Evolutionary conservation across 306 rosid species (phyloP), one percentile per base, ranked within the genome.

Genomic region (Cicer pinnatifidum): DNA sequence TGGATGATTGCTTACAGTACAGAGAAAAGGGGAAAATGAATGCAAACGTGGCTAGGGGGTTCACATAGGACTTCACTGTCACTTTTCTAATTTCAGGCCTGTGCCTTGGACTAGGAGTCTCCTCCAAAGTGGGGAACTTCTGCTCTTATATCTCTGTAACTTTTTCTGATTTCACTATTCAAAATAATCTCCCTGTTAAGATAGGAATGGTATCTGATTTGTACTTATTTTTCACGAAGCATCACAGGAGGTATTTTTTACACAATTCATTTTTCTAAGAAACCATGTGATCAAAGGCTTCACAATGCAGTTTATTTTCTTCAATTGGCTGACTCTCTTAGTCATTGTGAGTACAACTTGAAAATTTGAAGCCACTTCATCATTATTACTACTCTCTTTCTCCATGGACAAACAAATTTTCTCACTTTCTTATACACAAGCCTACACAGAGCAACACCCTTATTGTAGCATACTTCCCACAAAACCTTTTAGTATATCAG

Each of bases 371-470:
- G 33, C 66, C 15, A 50, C 38, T 40, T 56, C 46, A 20, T 40
- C 44, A 69, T 38, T 46, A 48, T 38, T 46, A 48, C 52, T n/a
- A 17, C 62, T 61, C 56, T 60, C 71, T 53, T 39, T 39, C 48
- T 38, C 20, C 54, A 41, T 4, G 38, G 20, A 37, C 4, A 61
- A 12, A 78, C 56, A 38, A 33, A n/a, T 2, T 19, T 50, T 50
- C 68, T 44, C 15, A 17, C 37, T 9, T 46, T 12, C 66, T 6
- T 17, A 53, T 23, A 62, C 41, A 60, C 40, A 69, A 11, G 51
- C 23, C 56, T 12, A 28, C 12, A 28, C 43, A 52, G 65, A 75
- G n/a, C 41, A n/a, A 20, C 41, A 70, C 59, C 9, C 17, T 16
- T 46, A 11, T 63, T 71, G n/a, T 52, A 51, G 48, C 50, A 15